These are phyloP conservation scores for Lignosus rhinocerotis DNA, from an alignment of 1,284 basidiomycete genomes.

Conservation along the genomic window DNA sequence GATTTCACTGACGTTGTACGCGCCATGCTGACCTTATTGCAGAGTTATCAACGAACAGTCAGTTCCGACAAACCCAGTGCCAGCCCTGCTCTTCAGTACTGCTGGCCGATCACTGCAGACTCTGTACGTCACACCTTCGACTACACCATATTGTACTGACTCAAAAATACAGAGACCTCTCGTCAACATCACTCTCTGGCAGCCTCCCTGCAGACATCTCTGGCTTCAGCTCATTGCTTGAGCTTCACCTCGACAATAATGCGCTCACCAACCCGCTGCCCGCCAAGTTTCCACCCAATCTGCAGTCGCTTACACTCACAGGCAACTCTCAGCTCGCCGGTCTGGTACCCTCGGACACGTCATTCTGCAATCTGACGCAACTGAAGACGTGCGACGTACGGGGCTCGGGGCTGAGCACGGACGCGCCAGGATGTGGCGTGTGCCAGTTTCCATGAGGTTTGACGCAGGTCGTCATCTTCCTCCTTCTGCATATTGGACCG, in stretches of 20 bases:
- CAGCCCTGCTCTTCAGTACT: slow-evolving; percentile 34
- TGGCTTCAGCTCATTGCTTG: slow-evolving; percentile 29
- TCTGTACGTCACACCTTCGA: slow-evolving; percentile 31
- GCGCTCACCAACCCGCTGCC: slow-evolving; percentile 30
- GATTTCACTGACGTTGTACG: background rate
- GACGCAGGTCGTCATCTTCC: background rate
- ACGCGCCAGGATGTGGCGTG: slow-evolving; percentile 28
- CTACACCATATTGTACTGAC: background rate
- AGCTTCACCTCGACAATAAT: slow-evolving; percentile 36
- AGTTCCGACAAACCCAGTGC: slow-evolving; percentile 33
- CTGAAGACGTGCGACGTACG: slow-evolving; percentile 35
- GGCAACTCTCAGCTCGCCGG: slow-evolving; percentile 33
- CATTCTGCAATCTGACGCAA: slow-evolving; percentile 31
- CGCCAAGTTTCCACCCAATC: slow-evolving; percentile 28
- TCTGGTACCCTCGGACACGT: slow-evolving; percentile 22
- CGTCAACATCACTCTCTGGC: slow-evolving; percentile 31
- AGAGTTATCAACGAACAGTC: slow-evolving; percentile 40
- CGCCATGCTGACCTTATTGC: background rate
- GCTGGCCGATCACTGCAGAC: slow-evolving; percentile 33
- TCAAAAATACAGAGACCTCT: slow-evolving; percentile 29
- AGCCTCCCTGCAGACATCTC: slow-evolving; percentile 32
- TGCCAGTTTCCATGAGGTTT: slow-evolving; percentile 22
- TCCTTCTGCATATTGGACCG: background rate
- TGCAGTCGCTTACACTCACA: slow-evolving; percentile 31
- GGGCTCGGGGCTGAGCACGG: slow-evolving; percentile 30